Evolutionary conservation across 2,329 filamentous ascomycete species (phyloP).

Genomic region (Botrytis elliptica): DNA sequence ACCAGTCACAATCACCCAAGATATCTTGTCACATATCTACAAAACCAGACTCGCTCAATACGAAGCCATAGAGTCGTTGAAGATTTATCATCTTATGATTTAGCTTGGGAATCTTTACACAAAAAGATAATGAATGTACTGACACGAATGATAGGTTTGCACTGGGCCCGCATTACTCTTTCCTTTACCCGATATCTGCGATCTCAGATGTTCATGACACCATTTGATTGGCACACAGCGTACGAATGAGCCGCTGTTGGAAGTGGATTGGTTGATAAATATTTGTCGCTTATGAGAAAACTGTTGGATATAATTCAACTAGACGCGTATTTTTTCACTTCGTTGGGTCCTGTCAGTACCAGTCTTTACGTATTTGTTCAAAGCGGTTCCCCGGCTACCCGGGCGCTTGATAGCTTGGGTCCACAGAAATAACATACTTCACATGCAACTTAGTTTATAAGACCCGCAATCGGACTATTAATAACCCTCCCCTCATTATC

Average conservation of each 20-base stretch:
- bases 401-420: not conserved
- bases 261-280: not conserved
- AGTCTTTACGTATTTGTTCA: not conserved
- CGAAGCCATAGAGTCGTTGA: not conserved
- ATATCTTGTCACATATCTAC: not conserved
- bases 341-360: not conserved
- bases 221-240: not conserved
- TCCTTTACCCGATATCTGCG: not conserved
- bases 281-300: not conserved
- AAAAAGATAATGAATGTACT: not conserved
- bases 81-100: not conserved
- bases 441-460: not conserved
- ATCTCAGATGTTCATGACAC: not conserved
- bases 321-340: not conserved
- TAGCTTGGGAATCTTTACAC: not conserved
- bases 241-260: not conserved
- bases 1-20: not conserved
- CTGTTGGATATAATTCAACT: not conserved
- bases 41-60: not conserved
- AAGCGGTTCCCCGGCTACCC: not conserved
- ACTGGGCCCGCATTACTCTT: not conserved
- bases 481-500: not conserved
- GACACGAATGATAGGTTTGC: not conserved
- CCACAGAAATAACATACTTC: not conserved
- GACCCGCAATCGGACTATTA: constrained; percentile 2